Evolutionary conservation across 495 filamentous ascomycete species (phyloP).

Genomic region (Wilcoxina mikolae): DNA sequence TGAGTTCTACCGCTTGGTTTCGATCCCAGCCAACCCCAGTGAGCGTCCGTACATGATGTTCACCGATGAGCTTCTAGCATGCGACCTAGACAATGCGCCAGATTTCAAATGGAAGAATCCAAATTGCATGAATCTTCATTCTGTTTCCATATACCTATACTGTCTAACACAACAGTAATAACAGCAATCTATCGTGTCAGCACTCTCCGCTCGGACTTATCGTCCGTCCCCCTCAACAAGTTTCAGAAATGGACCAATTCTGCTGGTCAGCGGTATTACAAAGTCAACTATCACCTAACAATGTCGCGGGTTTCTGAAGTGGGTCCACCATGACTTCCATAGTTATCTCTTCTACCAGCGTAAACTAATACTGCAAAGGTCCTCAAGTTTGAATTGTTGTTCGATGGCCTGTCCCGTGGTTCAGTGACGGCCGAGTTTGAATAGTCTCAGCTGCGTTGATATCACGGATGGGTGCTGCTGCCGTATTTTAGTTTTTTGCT

Average conservation of each 20-base stretch:
- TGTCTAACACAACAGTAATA: not conserved
- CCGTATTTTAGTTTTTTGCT: too few relatives aligned
- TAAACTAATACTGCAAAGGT: too few relatives aligned
- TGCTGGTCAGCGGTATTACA: not conserved
- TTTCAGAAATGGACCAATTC: not conserved
- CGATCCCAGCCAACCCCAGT: not conserved
- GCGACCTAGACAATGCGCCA: constrained; percentile 2
- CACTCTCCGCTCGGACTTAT: not conserved
- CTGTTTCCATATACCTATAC: not conserved
- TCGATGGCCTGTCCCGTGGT: too few relatives aligned
- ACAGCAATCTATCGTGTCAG: not conserved
- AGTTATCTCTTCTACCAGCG: too few relatives aligned
- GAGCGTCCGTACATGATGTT: not conserved
- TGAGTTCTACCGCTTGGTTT: not conserved
- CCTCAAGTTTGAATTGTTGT: too few relatives aligned
- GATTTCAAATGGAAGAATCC: constrained; percentile 7
- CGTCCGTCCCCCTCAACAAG: not conserved
- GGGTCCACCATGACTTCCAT: too few relatives aligned
- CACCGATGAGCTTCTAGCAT: not conserved
- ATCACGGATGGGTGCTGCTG: too few relatives aligned
- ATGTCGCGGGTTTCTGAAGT: not conserved
- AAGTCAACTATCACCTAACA: not conserved
- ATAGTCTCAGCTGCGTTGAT: too few relatives aligned
- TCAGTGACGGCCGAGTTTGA: too few relatives aligned
- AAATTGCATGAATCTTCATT: too few relatives aligned